Base-by-base conservation (phyloP, 192 early-diverging fungal species). In the Linnemannia elongata region DNA sequence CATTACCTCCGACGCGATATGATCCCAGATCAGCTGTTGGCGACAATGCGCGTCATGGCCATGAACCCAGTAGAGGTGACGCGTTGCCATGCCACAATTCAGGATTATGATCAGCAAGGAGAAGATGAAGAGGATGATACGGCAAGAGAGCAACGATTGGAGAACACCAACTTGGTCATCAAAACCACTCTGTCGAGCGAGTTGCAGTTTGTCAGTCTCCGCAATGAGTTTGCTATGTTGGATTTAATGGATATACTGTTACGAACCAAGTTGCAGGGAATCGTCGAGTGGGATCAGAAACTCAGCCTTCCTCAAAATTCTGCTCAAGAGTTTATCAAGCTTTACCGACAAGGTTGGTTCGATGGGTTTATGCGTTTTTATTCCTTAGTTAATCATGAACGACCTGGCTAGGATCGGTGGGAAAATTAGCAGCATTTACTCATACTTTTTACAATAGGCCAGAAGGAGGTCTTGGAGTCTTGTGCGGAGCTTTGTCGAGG, bases 41-140 rank as follows among this genome's bases (percentile, higher is more conserved):
- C 89, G 66, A 86, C 92, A 68, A 90, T 95, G 87, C 90, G 94
- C 3, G 92, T 95, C 1, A 85, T 94, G 89, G 91, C 90, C n/a
- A 95, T 95, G 94, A 94, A 91, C 60, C 80, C 81, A 17, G 75
- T 75, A 2, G 94, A 94, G 55, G 80, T 86, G 6, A 73, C 52
- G 15, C 47, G 63, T 63, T 84, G 27, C 38, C 45, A 45, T 47
- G 27, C 39, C 6, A 49, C 66, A 6, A 75, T 78, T 18, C 36
- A 82, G 1, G 63, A 82, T 18, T 54, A 69, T 18, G 73, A 81
- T 15, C 45, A 52, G 44, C 22, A 81, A 20, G 33, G 66, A 27
- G 54, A 66, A 15, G 15, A 57, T 15, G 79, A 75, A 33, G n/a
- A 75, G 7, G 73, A 55, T 24, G 15, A 71, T 30, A 42, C 68